These are phyloP conservation scores for Leishmania major DNA, from an alignment of 208 protist genomes.

Conservation along the genomic window DNA sequence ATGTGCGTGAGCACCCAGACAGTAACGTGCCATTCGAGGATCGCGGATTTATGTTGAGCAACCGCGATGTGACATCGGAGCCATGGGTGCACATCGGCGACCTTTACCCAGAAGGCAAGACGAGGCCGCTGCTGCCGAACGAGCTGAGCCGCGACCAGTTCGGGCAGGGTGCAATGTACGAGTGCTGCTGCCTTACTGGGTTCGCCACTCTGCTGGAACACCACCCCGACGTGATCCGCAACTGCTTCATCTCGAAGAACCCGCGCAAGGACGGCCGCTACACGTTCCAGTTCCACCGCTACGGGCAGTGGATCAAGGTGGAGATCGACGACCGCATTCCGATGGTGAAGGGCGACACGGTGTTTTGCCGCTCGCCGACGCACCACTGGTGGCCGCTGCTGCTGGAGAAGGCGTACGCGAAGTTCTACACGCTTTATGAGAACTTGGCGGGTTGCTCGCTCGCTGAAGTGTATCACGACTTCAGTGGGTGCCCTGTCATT, in stretches of 20 bases:
- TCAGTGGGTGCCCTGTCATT: conserved; percentile 57
- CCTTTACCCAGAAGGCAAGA: conserved; percentile 70
- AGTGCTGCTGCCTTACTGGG: conserved; percentile 58
- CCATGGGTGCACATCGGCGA: conserved; percentile 64
- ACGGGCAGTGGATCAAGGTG: conserved; percentile 37
- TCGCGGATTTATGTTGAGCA: conserved; percentile 45
- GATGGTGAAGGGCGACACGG: conserved; percentile 49
- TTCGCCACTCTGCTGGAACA: conserved; percentile 47
- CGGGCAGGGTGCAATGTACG: conserved; percentile 44
- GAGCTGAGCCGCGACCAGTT: conserved; percentile 65
- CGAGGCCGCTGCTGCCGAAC: conserved; percentile 51
- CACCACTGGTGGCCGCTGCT: conserved; percentile 76
- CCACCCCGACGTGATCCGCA: conserved; percentile 60
- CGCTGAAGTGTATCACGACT: conserved; percentile 65
- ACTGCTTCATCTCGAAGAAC: conserved; percentile 54
- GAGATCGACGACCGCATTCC: conserved; percentile 72
- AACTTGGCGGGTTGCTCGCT: conserved; percentile 60
- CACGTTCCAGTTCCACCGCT: conserved; percentile 13
- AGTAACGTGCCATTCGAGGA: conserved; percentile 62
- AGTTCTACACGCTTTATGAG: conserved; percentile 80
- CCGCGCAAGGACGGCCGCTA: conserved; percentile 37
- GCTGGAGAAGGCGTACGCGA: conserved; percentile 80
- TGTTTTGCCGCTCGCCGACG: conserved; percentile 71
- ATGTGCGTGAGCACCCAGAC: conserved; percentile 51
- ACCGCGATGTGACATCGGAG: conserved; percentile 46